Conservation (phyloP, 345 rosid species). For the Arabidopsis suecica region DNA sequence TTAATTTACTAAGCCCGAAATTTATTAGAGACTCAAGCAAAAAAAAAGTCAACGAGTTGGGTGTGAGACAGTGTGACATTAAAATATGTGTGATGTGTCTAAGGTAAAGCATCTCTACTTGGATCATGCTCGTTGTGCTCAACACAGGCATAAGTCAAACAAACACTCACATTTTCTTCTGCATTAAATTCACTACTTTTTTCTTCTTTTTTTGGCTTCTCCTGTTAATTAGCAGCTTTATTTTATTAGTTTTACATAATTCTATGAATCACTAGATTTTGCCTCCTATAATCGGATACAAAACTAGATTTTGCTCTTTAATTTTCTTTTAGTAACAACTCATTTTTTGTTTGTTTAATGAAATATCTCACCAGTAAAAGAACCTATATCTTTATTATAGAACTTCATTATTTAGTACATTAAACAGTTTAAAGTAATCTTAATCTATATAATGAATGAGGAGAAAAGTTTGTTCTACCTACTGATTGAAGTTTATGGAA, state of each 20-base stretch:
- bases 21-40: background rate
- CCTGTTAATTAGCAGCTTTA: background rate
- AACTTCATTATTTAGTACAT: background rate
- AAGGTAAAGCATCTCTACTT: slow-evolving; percentile 12
- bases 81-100: slow-evolving; percentile 1
- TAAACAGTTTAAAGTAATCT: background rate
- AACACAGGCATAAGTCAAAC: slow-evolving; percentile 34
- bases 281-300: background rate
- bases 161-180: slow-evolving; percentile 34
- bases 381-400: background rate
- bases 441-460: background rate
- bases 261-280: slow-evolving; percentile 8
- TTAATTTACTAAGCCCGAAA: too few species aligned
- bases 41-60: slow-evolving; percentile 19
- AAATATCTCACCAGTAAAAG: background rate
- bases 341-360: too few species aligned
- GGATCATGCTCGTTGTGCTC: slow-evolving; percentile 24
- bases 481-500: slow-evolving; percentile 21
- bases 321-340: background rate
- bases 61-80: slow-evolving; percentile 13
- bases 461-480: background rate
- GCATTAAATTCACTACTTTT: slow-evolving; percentile 20
- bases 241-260: background rate
- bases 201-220: background rate
- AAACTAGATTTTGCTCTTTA: background rate